Evolutionary conservation across 108 stramenopile genomes (phyloP), one percentile per base, ranked within the genome.

Genomic region (Pseudonitzschia multiseries): DNA sequence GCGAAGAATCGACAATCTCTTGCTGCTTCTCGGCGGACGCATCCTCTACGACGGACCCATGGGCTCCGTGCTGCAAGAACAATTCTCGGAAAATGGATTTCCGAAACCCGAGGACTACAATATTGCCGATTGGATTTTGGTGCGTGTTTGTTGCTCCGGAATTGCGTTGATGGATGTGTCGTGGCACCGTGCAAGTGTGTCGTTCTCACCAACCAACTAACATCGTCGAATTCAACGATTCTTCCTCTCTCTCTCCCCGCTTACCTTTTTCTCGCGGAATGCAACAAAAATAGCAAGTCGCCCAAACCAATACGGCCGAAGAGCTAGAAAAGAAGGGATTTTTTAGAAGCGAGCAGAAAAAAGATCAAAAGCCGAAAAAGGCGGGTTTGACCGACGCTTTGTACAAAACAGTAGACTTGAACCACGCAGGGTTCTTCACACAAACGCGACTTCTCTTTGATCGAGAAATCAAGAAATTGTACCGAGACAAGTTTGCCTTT

Each of bases 61-160:
- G 74, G 36, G 79, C 76, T 15, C 62, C 74, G 50, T 62, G 84
- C 0, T 88, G 85, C 42, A 50, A 26, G 24, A 64, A 68, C 6
- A 51, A 28, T 79, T 85, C 70, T 43, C 44, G 0, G 33, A 60
- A 4, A 71, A 73, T 10, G 81, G 83, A 41, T 82, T 82, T 52
- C 84, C 91, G 13, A 79, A 81, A 60, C 91, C 91, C 40, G 52
- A 69, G 17, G 75, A 88, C 44, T 89, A 87, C 60, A 90, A 90
- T 48, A 86, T 86, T 18, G 89, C 89, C 50, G 91, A 93, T 87
- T 85, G 82, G 79, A 82, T 88, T 22, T 74, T 93, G 79, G 75
- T 67, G 24, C 14, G 76, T 62, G 79, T 83, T 24, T 14, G 31
- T 59, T 54, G 24, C 14, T 77, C 80, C n/a, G 78, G 84, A 41